Evolutionary conservation across 495 filamentous ascomycete genomes (phyloP), one percentile per base, ranked within the genome.

Genomic region (Arthonia radiata): DNA sequence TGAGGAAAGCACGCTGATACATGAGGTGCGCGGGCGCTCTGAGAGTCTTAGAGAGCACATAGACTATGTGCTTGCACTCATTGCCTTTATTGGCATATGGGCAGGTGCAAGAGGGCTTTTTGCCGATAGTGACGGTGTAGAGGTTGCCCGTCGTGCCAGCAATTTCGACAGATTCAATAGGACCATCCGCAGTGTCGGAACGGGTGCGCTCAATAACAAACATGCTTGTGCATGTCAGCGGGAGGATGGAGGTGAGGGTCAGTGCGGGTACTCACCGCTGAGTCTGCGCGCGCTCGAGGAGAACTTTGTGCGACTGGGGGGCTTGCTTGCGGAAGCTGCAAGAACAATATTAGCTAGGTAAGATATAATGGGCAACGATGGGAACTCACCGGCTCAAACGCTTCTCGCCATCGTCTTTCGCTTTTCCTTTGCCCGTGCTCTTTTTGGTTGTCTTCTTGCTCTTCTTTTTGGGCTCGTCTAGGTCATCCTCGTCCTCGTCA

Each of bases 61-160:
- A 74, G 30, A 62, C 43, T 21, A 74, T 65, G 35, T 76, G 70
- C 40, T 83, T 83, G 59, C 76, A 83, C 34, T 78, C 70, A 31
- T 73, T 64, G 8, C 65, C 60, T 16, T 59, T 54, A 15, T n/a
- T 28, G 4, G 45, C 51, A 42, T 74, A 63, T 0, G 72, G 71
- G 42, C 76, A 81, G 23, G 53, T 52, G 44, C 78, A 89, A n/a
- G 23, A 43, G 0, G 73, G 73, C 19, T 54, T 38, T 15, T 56
- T 51, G 31, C 42, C 41, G 28, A 76, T 67, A 2, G 46, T 46
- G 12, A 61, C 50, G 6, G 50, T 62, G 49, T 89, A 89, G 25
- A 82, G 49, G 37, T 81, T 79, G 4, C 75, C 76, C 3, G 68
- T 77, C 4, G 69, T 60, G 14, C 78, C 78, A 9, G 69, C 68